phyloP scores from a whole-genome alignment of 768 basidiomycete species.

The Mycena epipterygia region DNA sequence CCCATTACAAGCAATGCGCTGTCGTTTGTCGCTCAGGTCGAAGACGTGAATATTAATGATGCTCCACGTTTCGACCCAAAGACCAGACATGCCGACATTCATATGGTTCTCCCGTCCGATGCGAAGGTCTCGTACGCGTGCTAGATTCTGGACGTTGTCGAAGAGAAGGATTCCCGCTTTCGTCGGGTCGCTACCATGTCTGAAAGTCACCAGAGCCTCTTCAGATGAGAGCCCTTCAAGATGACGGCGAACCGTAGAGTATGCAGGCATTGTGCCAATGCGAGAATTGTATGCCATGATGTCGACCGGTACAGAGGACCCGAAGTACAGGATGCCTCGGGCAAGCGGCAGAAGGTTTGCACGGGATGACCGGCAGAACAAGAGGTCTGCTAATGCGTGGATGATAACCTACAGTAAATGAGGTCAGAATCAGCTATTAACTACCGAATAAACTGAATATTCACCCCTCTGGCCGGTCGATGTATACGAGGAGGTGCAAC shows the following conservation, averaged over 20 bases:
- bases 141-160: constrained; percentile 49
- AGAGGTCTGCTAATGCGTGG: constrained; percentile 21
- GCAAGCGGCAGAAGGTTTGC: constrained; percentile 38
- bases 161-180: constrained; percentile 36
- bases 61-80: constrained; percentile 23
- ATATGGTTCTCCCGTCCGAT: constrained; percentile 45
- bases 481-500: neutral
- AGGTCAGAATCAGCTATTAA: neutral
- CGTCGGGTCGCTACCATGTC: constrained; percentile 32
- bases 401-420: constrained; percentile 13
- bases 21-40: constrained; percentile 35
- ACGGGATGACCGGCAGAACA: constrained; percentile 29
- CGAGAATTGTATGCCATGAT: constrained; percentile 32
- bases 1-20: neutral
- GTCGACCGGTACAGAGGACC: constrained; percentile 27
- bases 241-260: constrained; percentile 35
- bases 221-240: constrained; percentile 37
- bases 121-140: constrained; percentile 40
- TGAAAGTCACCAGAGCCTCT: constrained; percentile 31
- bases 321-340: constrained; percentile 37
- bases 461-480: neutral
- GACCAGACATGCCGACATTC: constrained; percentile 41
- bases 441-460: neutral
- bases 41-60: neutral
- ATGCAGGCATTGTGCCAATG: constrained; percentile 38